These are phyloP conservation scores for Penicillium janthinellum DNA, from an alignment of 2,329 filamentous ascomycete genomes.

Conservation along the genomic window DNA sequence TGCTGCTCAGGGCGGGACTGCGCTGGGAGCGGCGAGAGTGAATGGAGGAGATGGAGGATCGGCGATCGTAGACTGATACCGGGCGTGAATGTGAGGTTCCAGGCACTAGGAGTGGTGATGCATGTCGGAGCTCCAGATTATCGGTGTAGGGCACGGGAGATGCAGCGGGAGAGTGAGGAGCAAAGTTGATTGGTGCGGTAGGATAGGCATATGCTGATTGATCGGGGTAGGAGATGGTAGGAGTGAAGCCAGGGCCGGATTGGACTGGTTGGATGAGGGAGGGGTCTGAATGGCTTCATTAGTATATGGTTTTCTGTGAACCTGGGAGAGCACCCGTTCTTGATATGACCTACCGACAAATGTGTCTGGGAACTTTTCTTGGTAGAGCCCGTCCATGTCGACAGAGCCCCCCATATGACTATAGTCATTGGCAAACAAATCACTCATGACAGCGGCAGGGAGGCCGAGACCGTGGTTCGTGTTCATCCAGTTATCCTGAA, in stretches of 20 bases:
- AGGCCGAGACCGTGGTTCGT: slow-evolving; percentile 58
- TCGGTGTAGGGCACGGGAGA: slow-evolving; percentile 39
- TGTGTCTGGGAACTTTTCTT: slow-evolving; percentile 46
- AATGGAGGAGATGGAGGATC: slow-evolving; percentile 70
- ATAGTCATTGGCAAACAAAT: slow-evolving; percentile 59
- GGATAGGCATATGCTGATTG: slow-evolving; percentile 33
- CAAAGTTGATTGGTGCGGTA: slow-evolving; percentile 30
- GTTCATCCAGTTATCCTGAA: slow-evolving; percentile 61
- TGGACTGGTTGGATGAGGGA: slow-evolving; percentile 58
- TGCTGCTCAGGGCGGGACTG: slow-evolving; percentile 61
- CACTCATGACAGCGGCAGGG: slow-evolving; percentile 64
- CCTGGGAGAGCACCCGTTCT: background rate
- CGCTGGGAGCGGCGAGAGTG: slow-evolving; percentile 65
- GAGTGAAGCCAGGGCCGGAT: slow-evolving; percentile 31
- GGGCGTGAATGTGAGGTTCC: slow-evolving; percentile 58
- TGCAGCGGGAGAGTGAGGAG: slow-evolving; percentile 39
- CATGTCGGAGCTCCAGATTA: slow-evolving; percentile 30
- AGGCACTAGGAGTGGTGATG: slow-evolving; percentile 68
- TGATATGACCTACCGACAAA: slow-evolving; percentile 36
- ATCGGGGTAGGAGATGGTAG: slow-evolving; percentile 38
- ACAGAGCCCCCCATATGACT: slow-evolving; percentile 42
- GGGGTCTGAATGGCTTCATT: slow-evolving; percentile 51
- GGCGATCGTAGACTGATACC: slow-evolving; percentile 52
- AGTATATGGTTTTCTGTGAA: background rate
- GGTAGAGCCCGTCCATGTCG: slow-evolving; percentile 46